Percentiles rank a stretch among this genome's conserved stretches.
Evolutionary conservation across 2,329 filamentous ascomycete genomes (phyloP).

Genomic region (Aschersonia sp.): DNA sequence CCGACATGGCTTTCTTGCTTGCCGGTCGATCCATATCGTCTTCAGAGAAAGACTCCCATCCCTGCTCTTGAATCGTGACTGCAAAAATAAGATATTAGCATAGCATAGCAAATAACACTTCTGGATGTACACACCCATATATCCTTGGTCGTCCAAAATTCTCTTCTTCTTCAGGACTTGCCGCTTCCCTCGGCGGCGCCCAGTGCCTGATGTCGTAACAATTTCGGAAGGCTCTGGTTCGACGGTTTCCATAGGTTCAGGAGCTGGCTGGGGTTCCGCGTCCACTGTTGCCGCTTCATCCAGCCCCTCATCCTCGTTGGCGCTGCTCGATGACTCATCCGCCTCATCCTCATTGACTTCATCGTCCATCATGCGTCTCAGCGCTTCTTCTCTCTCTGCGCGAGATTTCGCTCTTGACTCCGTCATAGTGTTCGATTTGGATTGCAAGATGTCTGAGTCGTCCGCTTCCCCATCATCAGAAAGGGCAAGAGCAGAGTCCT

Average conservation of each 20-base stretch:
- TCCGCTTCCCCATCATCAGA: conserved; percentile 27
- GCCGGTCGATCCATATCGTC: conserved; percentile 50
- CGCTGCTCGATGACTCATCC: conserved; percentile 3
- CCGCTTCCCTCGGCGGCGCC: conserved; percentile 61
- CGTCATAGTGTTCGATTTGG: conserved; percentile 10
- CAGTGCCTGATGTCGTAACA: conserved; percentile 37
- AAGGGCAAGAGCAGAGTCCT: conserved; percentile 15
- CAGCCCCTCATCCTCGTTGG: background rate
- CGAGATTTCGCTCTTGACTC: conserved; percentile 14
- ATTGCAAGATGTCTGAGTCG: conserved; percentile 17
- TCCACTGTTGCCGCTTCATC: conserved; percentile 27
- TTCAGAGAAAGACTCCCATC: conserved; percentile 89
- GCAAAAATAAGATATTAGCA: conserved; percentile 3
- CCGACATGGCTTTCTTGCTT: conserved; percentile 37
- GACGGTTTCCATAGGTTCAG: conserved; percentile 19
- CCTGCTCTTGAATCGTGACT: conserved; percentile 77
- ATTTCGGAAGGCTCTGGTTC: conserved; percentile 34
- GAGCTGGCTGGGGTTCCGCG: conserved; percentile 21
- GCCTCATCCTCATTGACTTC: conserved; percentile 40
- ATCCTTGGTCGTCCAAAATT: conserved; percentile 76
- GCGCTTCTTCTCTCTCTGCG: conserved; percentile 22
- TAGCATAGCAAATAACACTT: background rate
- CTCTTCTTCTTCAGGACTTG: conserved; percentile 81
- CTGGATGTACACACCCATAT: conserved; percentile 53
- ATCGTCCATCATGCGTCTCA: conserved; percentile 30